Base-by-base conservation (phyloP, 371 early-diverging fungal species). In the Mucor plumbeus region DNA sequence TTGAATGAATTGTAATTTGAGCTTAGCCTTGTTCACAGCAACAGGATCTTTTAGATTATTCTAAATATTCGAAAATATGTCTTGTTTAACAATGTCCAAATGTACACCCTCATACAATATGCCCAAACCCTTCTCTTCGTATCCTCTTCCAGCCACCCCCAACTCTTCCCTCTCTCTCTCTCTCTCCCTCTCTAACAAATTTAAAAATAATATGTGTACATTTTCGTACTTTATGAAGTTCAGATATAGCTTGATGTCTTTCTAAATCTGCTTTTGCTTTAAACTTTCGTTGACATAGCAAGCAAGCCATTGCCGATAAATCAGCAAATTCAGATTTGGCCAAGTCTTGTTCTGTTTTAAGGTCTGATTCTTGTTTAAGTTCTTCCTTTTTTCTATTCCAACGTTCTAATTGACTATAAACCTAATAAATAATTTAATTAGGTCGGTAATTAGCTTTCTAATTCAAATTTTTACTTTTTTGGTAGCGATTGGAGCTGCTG, bases 201-300 rank as follows among this genome's bases (percentile, higher is more conserved):
- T 0, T 11, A 38, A 7, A 38, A 7, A 38, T 17, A 48, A 48
- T 48, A 48, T 19, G 21, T 48, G 19, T 17, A 17, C 34, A 34
- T 50, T n/a, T n/a, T 56, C 78, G 38, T 74, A 86, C 88, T 77
- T 90, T 89, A 78, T 91, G 91, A 35, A 91, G 78, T 33, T 85
- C 87, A 11, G 91, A 91, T 40, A 85, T 68, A 7, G 77, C 67
- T 65, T 88, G 85, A 63, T 91, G 91, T 62, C 85, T 84, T 19
- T 75, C 67, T 48, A 91, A 65, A 47, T 89, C 90, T 50, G 82
- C 76, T 5, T 71, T 55, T 1, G 82, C 65, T 66, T 89, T 90
- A 66, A 91, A 85, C 41, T 86, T 86, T n/a, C 91, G 78, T 69
- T 91, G 88, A 64, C 91, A 91, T 9, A 91, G 71, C 7, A 91